Evolutionary conservation across 2,329 filamentous ascomycete genomes (phyloP).

Genomic region (Microcyclospora tardicrescens): DNA sequence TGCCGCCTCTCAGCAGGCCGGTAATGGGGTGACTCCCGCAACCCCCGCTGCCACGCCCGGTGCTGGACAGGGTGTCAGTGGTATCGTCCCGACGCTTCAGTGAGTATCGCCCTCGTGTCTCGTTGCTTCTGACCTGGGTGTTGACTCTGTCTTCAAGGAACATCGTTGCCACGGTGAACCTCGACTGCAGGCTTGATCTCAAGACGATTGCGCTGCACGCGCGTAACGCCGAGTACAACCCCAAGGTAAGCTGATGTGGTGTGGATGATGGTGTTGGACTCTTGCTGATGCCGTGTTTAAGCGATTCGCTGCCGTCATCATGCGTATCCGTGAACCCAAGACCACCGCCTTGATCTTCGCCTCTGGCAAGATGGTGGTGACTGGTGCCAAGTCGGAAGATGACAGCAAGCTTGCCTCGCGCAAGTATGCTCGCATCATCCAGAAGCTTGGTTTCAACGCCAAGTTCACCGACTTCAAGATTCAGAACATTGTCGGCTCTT

Average conservation of each 20-base stretch:
- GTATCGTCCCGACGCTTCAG: conserved; percentile 88
- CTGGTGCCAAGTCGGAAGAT: conserved; percentile 92
- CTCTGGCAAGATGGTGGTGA: conserved; percentile 98
- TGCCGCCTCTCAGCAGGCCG: conserved; percentile 39
- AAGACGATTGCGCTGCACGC: conserved; percentile 98
- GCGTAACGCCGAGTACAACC: conserved; percentile 96
- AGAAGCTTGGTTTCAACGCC: conserved; percentile 98
- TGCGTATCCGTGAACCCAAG: conserved; percentile 98
- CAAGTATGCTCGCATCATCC: conserved; percentile 98
- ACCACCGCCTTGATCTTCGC: conserved; percentile 97
- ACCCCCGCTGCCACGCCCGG: conserved; percentile 88
- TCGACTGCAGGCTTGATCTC: conserved; percentile 66
- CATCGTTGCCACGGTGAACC: conserved; percentile 96
- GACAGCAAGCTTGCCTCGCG: conserved; percentile 92
- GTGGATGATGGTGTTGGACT: not conserved
- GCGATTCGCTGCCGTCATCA: conserved; percentile 98
- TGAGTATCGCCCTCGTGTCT: conserved; percentile 52
- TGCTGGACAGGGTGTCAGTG: conserved; percentile 64
- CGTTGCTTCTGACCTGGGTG: conserved; percentile 16
- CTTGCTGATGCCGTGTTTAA: conserved; percentile 31
- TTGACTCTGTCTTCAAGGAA: conserved; percentile 51
- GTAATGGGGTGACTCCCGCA: conserved; percentile 66
- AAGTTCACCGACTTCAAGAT: conserved; percentile 99
- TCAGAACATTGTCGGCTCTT: conserved; percentile 97
- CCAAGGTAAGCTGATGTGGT: conserved; percentile 55